Base-by-base conservation (phyloP, 441 rosid species). In the Omphalea diandra region DNA sequence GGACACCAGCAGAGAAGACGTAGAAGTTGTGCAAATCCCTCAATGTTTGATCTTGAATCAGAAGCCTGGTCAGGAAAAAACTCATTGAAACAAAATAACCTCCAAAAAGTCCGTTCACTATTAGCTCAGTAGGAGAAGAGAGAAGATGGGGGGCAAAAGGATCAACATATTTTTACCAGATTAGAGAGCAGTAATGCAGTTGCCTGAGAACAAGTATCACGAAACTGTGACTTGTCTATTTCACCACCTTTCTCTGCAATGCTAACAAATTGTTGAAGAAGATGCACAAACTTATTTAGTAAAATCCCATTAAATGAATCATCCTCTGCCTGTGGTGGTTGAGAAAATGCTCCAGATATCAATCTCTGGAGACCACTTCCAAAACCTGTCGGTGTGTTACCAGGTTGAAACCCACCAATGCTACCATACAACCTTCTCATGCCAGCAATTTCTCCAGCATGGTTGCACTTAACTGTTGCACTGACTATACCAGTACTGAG, bases 1-100 rank as follows among this genome's bases (percentile, higher is more conserved):
- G 99, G 99, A 87, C 96, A 96, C 99, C 98, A 96, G 82, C 99
- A 96, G 63, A 96, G 96, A 76, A 96, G 97, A 67, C 97, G 95
- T 63, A 96, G 77, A 79, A 96, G 93, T 68, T 91, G 98, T 47
- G 97, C 84, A 80, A 88, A 93, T 70, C 98, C 97, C 69, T 93
- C 97, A 53, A 90, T 76, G 74, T 86, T 90, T 78, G 95, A 80
- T 77, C 84, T 93, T 73, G 93, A 82, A 74, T 81, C 88, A 76
- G 88, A 84, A 76, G 82, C 87, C 98, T 96, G 75, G 52, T 35
- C 73, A 74, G 69, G 52, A 79, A 49, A 61, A 55, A 27, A 50
- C 17, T 46, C 73, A 73, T 49, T 54, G 56, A 35, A 71, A 73
- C n/a, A 53, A 22, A 35, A 61, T 43, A 3, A 14, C 26, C 40